Conservation (phyloP, 768 basidiomycete species). For the Gyrodon lividus region DNA sequence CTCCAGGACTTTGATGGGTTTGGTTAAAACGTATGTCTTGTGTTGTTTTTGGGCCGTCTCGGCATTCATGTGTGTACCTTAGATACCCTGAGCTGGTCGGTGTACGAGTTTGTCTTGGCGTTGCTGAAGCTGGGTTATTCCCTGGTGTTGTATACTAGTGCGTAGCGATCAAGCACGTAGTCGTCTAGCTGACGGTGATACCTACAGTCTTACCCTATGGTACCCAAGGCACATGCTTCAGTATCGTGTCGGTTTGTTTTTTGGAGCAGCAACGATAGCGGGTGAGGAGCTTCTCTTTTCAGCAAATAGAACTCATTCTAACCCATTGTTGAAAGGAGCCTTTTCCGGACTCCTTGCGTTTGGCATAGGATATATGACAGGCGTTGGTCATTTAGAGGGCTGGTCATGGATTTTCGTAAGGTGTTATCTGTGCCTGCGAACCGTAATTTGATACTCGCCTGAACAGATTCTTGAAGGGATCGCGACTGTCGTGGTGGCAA, state of each 20-base stretch:
- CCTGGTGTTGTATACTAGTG: slow-evolving; percentile 77
- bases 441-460: not conserved
- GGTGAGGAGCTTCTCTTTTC: slow-evolving; percentile 27
- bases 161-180: slow-evolving; percentile 10
- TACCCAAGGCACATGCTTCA: slow-evolving; percentile 64
- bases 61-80: not conserved
- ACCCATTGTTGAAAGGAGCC: slow-evolving; percentile 33
- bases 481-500: slow-evolving; percentile 54
- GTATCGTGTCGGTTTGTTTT: slow-evolving; percentile 61
- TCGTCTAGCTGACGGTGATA: not conserved
- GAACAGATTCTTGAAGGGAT: slow-evolving; percentile 40
- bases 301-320: too few species aligned
- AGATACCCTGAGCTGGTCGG: slow-evolving; percentile 65
- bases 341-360: slow-evolving; percentile 61
- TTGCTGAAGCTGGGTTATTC: slow-evolving; percentile 70
- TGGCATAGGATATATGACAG: slow-evolving; percentile 53
- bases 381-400: slow-evolving; percentile 44
- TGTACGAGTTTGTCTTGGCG: slow-evolving; percentile 55
- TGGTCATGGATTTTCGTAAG: slow-evolving; percentile 73
- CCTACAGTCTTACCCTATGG: slow-evolving; percentile 58
- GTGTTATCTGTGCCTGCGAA: not conserved
- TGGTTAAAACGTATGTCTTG: slow-evolving; percentile 56
- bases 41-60: not conserved
- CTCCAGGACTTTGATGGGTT: slow-evolving; percentile 60
- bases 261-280: slow-evolving; percentile 61